These are phyloP conservation scores for Filosporella fistucella DNA, from an alignment of 495 filamentous ascomycete genomes.

Conservation along the genomic window DNA sequence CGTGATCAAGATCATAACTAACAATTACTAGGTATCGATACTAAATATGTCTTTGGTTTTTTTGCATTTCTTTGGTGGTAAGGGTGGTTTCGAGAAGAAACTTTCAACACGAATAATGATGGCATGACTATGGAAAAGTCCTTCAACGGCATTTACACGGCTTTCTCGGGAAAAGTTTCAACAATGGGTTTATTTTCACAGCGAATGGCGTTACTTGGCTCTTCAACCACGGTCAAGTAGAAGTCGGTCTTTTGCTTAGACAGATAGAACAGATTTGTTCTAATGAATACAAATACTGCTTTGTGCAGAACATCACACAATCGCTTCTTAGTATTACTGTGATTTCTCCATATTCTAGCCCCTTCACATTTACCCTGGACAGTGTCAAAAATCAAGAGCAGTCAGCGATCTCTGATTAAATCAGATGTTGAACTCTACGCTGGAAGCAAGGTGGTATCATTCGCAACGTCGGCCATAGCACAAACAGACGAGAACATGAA, in stretches of 20 bases:
- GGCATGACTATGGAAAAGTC: slow-evolving; percentile 48
- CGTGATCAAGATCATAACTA: slow-evolving; percentile 27
- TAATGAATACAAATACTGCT: slow-evolving; percentile 10
- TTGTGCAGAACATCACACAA: slow-evolving; percentile 4
- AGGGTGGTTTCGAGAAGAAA: slow-evolving; percentile 9
- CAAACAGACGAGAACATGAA: slow-evolving; percentile 1
- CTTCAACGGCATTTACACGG: slow-evolving; percentile 53
- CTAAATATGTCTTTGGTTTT: slow-evolving; percentile 26
- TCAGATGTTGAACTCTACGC: not conserved
- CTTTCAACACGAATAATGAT: slow-evolving; percentile 64
- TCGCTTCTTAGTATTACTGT: not conserved
- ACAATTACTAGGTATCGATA: slow-evolving; percentile 35
- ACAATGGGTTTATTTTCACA: slow-evolving; percentile 29
- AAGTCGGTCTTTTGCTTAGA: slow-evolving; percentile 23
- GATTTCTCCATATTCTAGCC: not conserved
- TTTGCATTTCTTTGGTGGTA: slow-evolving; percentile 13
- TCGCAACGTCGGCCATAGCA: slow-evolving; percentile 6
- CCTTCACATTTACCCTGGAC: not conserved
- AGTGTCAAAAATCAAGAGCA: too few species aligned
- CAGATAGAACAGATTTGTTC: slow-evolving; percentile 17
- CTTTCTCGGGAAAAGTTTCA: slow-evolving; percentile 23
- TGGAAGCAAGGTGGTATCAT: slow-evolving; percentile 17
- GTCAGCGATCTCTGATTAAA: too few species aligned
- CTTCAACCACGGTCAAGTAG: slow-evolving; percentile 34
- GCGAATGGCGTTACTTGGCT: slow-evolving; percentile 31